These are phyloP conservation scores for Bondarzewia mesenterica DNA, from an alignment of 1,284 basidiomycete genomes.

Conservation along the genomic window DNA sequence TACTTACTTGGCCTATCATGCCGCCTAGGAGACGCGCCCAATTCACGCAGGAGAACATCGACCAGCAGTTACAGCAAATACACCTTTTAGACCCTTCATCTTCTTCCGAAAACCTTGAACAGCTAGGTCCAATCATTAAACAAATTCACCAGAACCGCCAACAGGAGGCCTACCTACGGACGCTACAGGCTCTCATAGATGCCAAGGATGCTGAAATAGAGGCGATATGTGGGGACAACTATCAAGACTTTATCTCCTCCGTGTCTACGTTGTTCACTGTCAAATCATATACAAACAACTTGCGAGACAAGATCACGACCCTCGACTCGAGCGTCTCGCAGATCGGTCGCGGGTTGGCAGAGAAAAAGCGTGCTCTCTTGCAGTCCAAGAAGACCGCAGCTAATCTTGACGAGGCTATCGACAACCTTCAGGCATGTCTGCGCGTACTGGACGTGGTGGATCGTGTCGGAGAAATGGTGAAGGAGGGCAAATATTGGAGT, in stretches of 20 bases:
- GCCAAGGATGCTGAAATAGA: constrained; percentile 96
- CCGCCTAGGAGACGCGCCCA: constrained; percentile 65
- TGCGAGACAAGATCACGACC: constrained; percentile 70
- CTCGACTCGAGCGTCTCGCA: constrained; percentile 68
- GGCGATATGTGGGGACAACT: constrained; percentile 91
- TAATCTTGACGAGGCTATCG: constrained; percentile 95
- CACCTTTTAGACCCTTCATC: constrained; percentile 80
- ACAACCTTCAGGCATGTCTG: constrained; percentile 87
- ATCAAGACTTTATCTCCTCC: constrained; percentile 96
- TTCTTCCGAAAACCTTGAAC: constrained; percentile 87
- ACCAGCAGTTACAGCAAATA: constrained; percentile 81
- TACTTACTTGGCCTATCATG: too few species aligned
- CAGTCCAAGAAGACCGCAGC: constrained; percentile 88
- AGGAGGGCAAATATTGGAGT: constrained; percentile 92
- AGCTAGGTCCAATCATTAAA: constrained; percentile 87
- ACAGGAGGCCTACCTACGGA: constrained; percentile 87
- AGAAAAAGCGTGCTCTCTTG: constrained; percentile 85
- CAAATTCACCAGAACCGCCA: constrained; percentile 87
- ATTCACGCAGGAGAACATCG: constrained; percentile 73
- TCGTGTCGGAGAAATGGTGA: constrained; percentile 88
- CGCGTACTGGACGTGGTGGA: constrained; percentile 93
- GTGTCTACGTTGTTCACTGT: constrained; percentile 94
- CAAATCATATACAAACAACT: constrained; percentile 79
- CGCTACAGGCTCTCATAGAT: constrained; percentile 80
- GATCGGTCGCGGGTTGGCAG: constrained; percentile 77